Evolutionary conservation across 768 basidiomycete species (phyloP).

Genomic region (Calocera cornea): DNA sequence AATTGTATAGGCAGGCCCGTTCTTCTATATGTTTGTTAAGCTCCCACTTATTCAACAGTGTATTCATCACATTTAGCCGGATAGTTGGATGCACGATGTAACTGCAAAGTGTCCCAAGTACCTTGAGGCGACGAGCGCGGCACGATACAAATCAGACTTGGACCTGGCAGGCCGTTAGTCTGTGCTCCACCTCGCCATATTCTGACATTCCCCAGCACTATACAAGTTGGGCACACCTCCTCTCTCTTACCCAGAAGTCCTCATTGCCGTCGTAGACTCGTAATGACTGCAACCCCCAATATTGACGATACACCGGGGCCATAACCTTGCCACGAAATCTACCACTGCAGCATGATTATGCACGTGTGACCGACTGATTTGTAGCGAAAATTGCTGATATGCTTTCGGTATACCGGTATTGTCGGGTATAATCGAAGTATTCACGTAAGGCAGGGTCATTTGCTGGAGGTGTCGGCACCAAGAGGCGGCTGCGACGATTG

Average conservation of each 20-base stretch:
- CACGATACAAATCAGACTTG: too few species aligned
- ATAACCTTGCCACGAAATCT: neutral
- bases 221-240: too few species aligned
- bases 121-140: too few species aligned
- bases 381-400: neutral
- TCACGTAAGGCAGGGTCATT: neutral
- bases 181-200: too few species aligned
- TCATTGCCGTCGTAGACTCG: neutral
- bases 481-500: neutral
- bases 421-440: neutral
- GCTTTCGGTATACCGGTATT: neutral
- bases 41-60: too few species aligned
- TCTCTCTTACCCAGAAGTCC: neutral
- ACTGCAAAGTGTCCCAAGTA: too few species aligned
- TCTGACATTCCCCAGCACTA: too few species aligned
- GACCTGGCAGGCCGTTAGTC: too few species aligned
- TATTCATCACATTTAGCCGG: too few species aligned
- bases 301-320: neutral
- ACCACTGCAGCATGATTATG: neutral
- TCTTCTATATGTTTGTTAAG: neutral
- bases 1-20: neutral
- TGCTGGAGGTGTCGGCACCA: neutral
- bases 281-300: neutral
- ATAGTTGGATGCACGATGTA: too few species aligned
- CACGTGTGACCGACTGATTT: neutral